A percentile compares a stretch with the other conserved stretches of the same genome.
These are phyloP conservation scores for Dysphania ambrosioides DNA, from an alignment of 148 eudicot genomes.

Conservation along the genomic window DNA sequence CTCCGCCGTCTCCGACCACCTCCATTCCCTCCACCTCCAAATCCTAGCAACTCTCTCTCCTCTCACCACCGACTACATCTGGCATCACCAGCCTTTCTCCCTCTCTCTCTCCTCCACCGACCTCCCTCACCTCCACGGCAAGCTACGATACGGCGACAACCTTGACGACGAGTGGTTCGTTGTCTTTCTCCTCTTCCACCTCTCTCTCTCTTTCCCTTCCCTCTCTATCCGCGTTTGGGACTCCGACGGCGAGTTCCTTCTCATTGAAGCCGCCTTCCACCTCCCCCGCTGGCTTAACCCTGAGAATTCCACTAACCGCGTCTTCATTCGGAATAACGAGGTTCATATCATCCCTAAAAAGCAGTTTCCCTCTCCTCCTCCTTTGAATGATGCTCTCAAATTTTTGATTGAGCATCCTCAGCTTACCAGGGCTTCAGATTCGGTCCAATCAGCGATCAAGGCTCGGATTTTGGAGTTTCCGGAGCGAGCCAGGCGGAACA, in stretches of 20 bases:
- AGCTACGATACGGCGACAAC: constrained; percentile 71
- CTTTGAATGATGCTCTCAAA: constrained; percentile 35
- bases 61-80: constrained; percentile 55
- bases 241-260: constrained; percentile 76
- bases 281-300: constrained; percentile 88
- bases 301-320: constrained; percentile 47
- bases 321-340: constrained; percentile 50
- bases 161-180: constrained; percentile 96
- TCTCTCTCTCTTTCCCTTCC: constrained; percentile 43
- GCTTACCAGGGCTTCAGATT: constrained; percentile 34
- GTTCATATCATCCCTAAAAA: constrained; percentile 44
- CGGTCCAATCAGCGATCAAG: constrained; percentile 42
- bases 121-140: constrained; percentile 69
- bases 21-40: constrained; percentile 66
- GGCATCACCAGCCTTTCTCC: constrained; percentile 82
- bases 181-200: constrained; percentile 57
- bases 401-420: constrained; percentile 29
- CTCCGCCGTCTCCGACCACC: constrained; percentile 25
- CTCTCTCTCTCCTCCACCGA: constrained; percentile 33
- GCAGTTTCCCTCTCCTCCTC: constrained; percentile 32
- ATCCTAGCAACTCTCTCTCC: constrained; percentile 58
- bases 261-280: constrained; percentile 74
- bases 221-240: constrained; percentile 61
- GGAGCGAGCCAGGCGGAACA: constrained; percentile 41
- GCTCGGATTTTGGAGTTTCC: constrained; percentile 50